A percentile compares a stretch with the other conserved stretches of the same genome.
Conservation (phyloP, 2,329 filamentous ascomycete genomes). For the Beauveria caledonica region DNA sequence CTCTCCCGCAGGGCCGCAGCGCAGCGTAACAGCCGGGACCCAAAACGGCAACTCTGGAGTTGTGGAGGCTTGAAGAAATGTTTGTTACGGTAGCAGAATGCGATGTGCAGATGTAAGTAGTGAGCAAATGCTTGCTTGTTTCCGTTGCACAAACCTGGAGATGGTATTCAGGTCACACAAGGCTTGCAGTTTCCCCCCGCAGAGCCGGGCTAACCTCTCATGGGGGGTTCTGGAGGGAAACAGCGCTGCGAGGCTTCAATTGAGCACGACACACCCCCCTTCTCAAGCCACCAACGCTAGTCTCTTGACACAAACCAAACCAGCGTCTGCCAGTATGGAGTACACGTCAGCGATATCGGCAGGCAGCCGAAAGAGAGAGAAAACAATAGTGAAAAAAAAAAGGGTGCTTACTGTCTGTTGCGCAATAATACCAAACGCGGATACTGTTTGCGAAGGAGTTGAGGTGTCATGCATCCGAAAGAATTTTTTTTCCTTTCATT, state of each 20-base stretch:
- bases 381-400: background rate
- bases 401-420: background rate
- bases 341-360: conserved; percentile 4
- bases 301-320: no score
- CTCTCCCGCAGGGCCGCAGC: background rate
- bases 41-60: background rate
- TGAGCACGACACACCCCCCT: no score
- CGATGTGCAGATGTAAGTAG: no score
- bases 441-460: background rate
- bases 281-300: no score
- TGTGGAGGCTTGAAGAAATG: background rate
- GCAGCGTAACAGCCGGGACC: background rate
- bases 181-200: no score
- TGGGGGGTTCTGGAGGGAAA: no score
- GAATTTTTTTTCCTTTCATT: background rate
- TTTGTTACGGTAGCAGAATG: background rate
- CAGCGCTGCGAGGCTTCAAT: no score
- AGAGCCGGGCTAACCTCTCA: no score
- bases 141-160: no score
- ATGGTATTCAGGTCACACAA: no score
- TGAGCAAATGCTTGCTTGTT: no score
- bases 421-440: background rate
- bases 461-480: background rate
- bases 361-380: background rate
- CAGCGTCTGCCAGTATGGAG: background rate